phyloP scores from a whole-genome alignment of 352 stramenopile species.

The Phytophthora nicotianae region DNA sequence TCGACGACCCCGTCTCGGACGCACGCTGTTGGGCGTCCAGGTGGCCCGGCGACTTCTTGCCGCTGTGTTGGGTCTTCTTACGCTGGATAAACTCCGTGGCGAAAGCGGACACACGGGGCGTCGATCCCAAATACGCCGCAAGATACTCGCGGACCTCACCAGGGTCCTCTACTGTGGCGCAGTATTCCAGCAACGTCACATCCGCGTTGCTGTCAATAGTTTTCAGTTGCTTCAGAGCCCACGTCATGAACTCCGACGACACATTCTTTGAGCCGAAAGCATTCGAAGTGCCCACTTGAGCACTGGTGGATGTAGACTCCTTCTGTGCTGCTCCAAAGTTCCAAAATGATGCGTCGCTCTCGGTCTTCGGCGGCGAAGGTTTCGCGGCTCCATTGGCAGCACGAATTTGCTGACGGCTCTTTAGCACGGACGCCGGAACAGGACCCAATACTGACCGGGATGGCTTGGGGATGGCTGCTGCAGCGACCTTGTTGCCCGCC shows the following conservation, averaged over 20 bases:
- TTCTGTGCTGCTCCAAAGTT: slow-evolving; percentile 75
- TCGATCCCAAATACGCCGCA: slow-evolving; percentile 95
- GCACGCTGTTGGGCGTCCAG: slow-evolving; percentile 28
- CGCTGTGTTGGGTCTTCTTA: slow-evolving; percentile 71
- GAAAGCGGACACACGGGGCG: slow-evolving; percentile 96
- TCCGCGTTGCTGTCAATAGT: slow-evolving; percentile 75
- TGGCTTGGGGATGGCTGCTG: slow-evolving; percentile 55
- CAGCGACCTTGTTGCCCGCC: slow-evolving; percentile 60
- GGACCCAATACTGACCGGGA: slow-evolving; percentile 61
- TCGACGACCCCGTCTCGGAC: slow-evolving; percentile 42
- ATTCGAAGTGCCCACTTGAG: slow-evolving; percentile 30
- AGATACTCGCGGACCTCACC: slow-evolving; percentile 96
- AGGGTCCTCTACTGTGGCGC: slow-evolving; percentile 94
- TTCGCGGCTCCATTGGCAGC: slow-evolving; percentile 40
- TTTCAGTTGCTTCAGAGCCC: slow-evolving; percentile 83
- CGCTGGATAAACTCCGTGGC: slow-evolving; percentile 97
- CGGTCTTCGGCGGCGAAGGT: slow-evolving; percentile 46
- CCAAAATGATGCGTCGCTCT: slow-evolving; percentile 83
- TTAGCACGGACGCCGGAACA: slow-evolving; percentile 81
- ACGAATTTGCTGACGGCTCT: slow-evolving; percentile 70
- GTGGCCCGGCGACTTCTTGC: slow-evolving; percentile 47
- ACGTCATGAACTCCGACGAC: slow-evolving; percentile 79
- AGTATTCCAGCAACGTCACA: slow-evolving; percentile 93
- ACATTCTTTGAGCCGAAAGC: slow-evolving; percentile 57
- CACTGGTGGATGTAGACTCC: slow-evolving; percentile 15